Base-by-base conservation (phyloP, 129 eudicot genomes). In the Erigeron canadensis region DNA sequence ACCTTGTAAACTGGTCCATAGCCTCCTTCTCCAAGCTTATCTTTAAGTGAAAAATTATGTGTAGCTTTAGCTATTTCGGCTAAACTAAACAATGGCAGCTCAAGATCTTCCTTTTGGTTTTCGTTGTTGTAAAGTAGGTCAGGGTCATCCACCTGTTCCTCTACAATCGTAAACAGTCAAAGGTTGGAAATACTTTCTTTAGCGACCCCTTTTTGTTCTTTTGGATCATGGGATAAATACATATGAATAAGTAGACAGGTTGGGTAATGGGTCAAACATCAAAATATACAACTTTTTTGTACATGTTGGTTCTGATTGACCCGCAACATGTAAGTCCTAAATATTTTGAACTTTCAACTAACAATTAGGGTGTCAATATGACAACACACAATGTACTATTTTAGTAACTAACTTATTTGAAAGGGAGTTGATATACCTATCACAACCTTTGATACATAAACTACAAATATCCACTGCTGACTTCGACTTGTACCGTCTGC, bases 1-100 rank as follows among this genome's bases (percentile, higher is more conserved):
- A 82, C 85, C 87, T 79, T 82, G 74, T 80, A 85, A 67, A 85
- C 86, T 0, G 86, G 82, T 42, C 89, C 87, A 80, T 84, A 87
- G 19, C 87, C 89, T 42, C 90, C 90, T 74, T 82, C 87, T 70
- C 90, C 90, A 46, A 86, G 81, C 69, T 80, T 86, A 74, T 86
- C 80, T 13, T 74, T 69, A 8, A 43, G 11, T 2, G 90, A 80
- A 60, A 86, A 86, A 47, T 80, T 73, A 38, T 77, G 61, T 0
- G 90, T 86, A 19, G 90, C 83, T 60, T 74, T 65, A n/a, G 48
- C 83, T 65, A 86, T 73, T 51, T 76, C 68, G 8, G 77, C 18
- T 18, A 85, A 71, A 68, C 65, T 44, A 50, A 75, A 54, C 42
- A 85, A 73, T 43, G 89, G 86, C 53, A 85, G 57, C 57, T 81